A percentile compares a stretch with the other conserved stretches of the same genome.
Conservation (phyloP, 352 stramenopile species). For the Phytophthora sp. region DNA sequence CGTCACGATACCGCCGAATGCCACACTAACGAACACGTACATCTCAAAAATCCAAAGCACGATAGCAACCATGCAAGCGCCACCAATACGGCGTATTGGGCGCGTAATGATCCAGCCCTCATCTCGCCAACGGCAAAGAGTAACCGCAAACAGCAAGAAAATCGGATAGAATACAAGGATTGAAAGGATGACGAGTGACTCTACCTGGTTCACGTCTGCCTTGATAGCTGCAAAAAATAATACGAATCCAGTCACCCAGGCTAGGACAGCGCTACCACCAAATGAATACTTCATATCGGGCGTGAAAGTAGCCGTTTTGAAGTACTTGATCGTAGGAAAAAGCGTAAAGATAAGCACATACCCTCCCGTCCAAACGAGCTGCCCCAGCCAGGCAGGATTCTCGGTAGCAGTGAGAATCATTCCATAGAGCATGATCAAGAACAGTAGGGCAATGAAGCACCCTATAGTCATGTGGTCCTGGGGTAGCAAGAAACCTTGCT, state of each 20-base stretch:
- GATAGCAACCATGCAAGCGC: constrained; percentile 30
- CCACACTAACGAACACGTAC: constrained; percentile 68
- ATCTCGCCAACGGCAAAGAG: constrained; percentile 82
- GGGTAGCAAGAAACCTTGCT: constrained; percentile 69
- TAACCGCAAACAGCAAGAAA: constrained; percentile 75
- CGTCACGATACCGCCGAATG: constrained; percentile 61
- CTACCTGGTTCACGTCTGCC: constrained; percentile 68
- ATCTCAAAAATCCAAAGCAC: constrained; percentile 81
- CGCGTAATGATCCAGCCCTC: constrained; percentile 69
- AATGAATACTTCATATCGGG: constrained; percentile 64
- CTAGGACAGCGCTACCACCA: constrained; percentile 56
- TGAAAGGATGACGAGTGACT: constrained; percentile 75
- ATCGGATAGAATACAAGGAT: constrained; percentile 83
- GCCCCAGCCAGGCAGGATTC: constrained; percentile 66
- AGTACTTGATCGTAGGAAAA: constrained; percentile 79
- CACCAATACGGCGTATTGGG: constrained; percentile 39
- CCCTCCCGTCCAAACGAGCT: constrained; percentile 69
- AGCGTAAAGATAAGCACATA: constrained; percentile 78
- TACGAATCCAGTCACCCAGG: constrained; percentile 73
- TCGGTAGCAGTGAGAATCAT: constrained; percentile 71
- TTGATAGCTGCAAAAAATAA: constrained; percentile 74
- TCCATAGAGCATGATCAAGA: constrained; percentile 72
- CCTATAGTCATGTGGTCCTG: constrained; percentile 79
- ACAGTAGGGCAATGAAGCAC: constrained; percentile 60
- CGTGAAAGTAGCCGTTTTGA: constrained; percentile 66